A percentile compares a stretch with the other conserved stretches of the same genome.
Conservation (phyloP, 352 stramenopile species). For the Pythium biforme region DNA sequence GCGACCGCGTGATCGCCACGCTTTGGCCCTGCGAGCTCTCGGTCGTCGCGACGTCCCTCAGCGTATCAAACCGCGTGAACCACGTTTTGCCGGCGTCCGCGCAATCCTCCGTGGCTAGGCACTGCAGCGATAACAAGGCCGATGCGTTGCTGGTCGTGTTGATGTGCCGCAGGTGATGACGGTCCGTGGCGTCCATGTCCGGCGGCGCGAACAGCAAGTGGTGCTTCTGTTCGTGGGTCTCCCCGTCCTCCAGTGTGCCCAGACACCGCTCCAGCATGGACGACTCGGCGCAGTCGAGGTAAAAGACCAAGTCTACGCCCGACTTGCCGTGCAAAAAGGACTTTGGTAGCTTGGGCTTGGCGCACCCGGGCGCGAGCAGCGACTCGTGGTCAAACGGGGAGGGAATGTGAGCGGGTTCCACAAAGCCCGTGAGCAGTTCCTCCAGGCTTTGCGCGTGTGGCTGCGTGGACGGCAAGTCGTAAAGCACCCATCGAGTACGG, state of each 20-base stretch:
- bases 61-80: constrained; percentile 50
- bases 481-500: constrained; percentile 51
- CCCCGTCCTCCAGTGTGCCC: constrained; percentile 49
- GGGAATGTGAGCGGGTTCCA: constrained; percentile 38
- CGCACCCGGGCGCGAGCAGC: constrained; percentile 39
- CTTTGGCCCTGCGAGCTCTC: constrained; percentile 8
- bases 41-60: constrained; percentile 35
- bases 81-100: constrained; percentile 35
- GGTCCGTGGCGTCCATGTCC: constrained; percentile 40
- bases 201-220: constrained; percentile 58
- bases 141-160: constrained; percentile 44
- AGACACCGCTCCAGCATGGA: constrained; percentile 57
- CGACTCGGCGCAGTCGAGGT: constrained; percentile 40
- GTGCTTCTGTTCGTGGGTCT: constrained; percentile 32
- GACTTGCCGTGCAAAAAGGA: constrained; percentile 65
- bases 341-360: constrained; percentile 35
- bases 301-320: constrained; percentile 71
- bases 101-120: constrained; percentile 30
- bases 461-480: constrained; percentile 54
- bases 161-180: constrained; percentile 52
- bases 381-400: constrained; percentile 63
- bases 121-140: constrained; percentile 59
- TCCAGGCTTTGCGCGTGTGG: constrained; percentile 49
- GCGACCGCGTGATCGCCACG: constrained; percentile 13
- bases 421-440: constrained; percentile 51